A percentile compares a stretch with the other conserved stretches of the same genome.
These are phyloP conservation scores for Chara braunii DNA, from an alignment of 139 green algal species.

Conservation along the genomic window DNA sequence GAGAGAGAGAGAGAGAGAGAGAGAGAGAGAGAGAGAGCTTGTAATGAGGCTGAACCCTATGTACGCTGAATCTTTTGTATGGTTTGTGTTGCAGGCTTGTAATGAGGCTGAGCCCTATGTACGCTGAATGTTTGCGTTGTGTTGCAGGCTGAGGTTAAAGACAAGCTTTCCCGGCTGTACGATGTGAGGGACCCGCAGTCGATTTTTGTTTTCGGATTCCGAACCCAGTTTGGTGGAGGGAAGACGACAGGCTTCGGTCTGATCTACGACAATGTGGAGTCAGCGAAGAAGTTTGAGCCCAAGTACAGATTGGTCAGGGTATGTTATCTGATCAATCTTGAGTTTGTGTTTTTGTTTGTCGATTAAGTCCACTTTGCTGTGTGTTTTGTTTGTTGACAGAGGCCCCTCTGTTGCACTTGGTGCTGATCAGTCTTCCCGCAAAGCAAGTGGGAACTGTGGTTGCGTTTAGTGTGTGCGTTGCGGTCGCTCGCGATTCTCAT, in stretches of 20 bases:
- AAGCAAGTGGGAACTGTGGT: too few species aligned
- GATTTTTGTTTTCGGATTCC: constrained; percentile 94
- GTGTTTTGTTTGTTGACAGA: not conserved
- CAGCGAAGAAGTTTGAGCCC: constrained; percentile 95
- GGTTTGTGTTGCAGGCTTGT: too few species aligned
- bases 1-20: too few species aligned
- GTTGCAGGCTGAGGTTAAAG: constrained; percentile 74
- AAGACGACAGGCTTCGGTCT: constrained; percentile 98
- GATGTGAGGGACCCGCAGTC: constrained; percentile 76
- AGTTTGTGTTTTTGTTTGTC: constrained; percentile 1
- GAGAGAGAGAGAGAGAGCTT: too few species aligned
- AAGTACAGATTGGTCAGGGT: constrained; percentile 90
- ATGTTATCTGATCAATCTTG: too few species aligned
- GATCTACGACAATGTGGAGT: constrained; percentile 94
- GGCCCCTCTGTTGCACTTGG: constrained; percentile 6
- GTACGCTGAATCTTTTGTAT: too few species aligned
- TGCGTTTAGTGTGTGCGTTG: too few species aligned
- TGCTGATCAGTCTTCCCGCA: too few species aligned
- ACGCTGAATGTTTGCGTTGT: too few species aligned
- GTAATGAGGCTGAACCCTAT: too few species aligned
- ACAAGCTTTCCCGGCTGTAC: constrained; percentile 94
- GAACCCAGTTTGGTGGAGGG: constrained; percentile 97
- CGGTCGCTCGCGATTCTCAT: too few species aligned
- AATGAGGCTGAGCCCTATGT: too few species aligned
- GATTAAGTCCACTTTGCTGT: not conserved